Conservation (phyloP, 192 early-diverging fungal genomes). For the Rhizophagus sp. region DNA sequence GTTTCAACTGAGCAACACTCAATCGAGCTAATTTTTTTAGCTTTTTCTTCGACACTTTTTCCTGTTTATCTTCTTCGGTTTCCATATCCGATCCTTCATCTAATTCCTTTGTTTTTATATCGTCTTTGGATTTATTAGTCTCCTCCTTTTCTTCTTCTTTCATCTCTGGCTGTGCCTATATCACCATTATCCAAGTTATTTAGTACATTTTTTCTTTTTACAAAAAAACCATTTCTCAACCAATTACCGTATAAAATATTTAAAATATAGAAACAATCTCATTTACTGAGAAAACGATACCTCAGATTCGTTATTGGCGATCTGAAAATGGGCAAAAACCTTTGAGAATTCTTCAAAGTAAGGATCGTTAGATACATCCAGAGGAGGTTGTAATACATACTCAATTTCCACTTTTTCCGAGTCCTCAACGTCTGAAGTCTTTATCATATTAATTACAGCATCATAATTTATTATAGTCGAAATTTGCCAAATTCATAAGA, state of each 20-base stretch:
- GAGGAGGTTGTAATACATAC: slow-evolving; percentile 31
- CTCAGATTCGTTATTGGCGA: slow-evolving; percentile 37
- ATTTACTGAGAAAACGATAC: slow-evolving; percentile 30
- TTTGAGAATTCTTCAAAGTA: slow-evolving; percentile 46
- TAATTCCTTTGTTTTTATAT: slow-evolving; percentile 23
- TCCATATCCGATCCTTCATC: slow-evolving; percentile 36
- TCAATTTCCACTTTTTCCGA: slow-evolving; percentile 29
- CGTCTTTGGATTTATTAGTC: not conserved
- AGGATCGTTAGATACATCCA: slow-evolving; percentile 37
- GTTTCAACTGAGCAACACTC: slow-evolving; percentile 91
- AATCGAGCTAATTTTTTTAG: slow-evolving; percentile 59
- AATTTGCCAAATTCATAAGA: not conserved
- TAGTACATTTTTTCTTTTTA: not conserved
- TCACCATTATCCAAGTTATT: slow-evolving; percentile 6
- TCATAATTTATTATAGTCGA: not conserved
- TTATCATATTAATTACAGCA: not conserved
- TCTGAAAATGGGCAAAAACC: slow-evolving; percentile 47
- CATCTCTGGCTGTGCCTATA: slow-evolving; percentile 8
- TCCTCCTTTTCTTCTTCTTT: slow-evolving; percentile 29
- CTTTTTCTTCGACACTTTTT: slow-evolving; percentile 59
- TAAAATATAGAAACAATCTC: slow-evolving; percentile 8
- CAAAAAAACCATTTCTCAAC: not conserved
- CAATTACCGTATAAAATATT: slow-evolving; percentile 1
- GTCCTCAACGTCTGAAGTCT: slow-evolving; percentile 12
- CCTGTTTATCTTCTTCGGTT: slow-evolving; percentile 37